phyloP scores from a whole-genome alignment of 1,284 basidiomycete species.

The Ustilago xerochloae region DNA sequence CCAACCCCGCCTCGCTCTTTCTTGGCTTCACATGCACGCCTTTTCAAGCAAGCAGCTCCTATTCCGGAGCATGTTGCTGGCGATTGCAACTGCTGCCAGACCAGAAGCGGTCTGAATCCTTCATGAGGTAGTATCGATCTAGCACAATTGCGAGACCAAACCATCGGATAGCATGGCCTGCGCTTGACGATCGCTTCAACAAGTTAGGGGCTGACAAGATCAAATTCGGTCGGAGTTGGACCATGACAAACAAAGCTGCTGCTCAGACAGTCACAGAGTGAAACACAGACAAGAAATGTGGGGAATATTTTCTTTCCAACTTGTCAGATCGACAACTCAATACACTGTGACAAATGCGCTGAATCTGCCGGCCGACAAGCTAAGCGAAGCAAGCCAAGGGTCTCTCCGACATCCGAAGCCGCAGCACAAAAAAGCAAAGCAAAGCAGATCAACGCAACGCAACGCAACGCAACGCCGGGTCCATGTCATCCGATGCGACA shows the following conservation, averaged over 20 bases:
- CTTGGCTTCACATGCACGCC: not conserved
- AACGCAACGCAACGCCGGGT: conserved; percentile 12
- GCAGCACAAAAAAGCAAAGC: not conserved
- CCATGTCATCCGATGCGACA: conserved; percentile 31
- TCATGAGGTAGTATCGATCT: no score
- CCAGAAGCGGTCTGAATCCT: no score
- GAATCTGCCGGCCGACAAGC: not conserved
- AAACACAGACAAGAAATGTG: not conserved
- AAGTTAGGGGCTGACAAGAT: conserved; percentile 1
- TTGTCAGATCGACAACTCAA: conserved; percentile 5
- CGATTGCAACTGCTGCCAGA: not conserved
- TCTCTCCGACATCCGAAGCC: not conserved
- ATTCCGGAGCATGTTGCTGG: conserved; percentile 9
- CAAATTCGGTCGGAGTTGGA: conserved; percentile 2
- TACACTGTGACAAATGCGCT: no score
- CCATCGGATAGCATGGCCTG: no score
- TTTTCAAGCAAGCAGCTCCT: conserved; percentile 12
- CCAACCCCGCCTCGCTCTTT: not conserved
- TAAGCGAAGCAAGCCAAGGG: not conserved
- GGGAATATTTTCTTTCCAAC: not conserved
- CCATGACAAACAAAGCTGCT: not conserved
- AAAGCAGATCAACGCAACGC: not conserved
- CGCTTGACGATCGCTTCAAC: no score
- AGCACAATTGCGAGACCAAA: no score
- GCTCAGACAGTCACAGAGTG: no score